Base-by-base conservation (phyloP, 2,329 filamentous ascomycete species). In the Didymella lethalis region DNA sequence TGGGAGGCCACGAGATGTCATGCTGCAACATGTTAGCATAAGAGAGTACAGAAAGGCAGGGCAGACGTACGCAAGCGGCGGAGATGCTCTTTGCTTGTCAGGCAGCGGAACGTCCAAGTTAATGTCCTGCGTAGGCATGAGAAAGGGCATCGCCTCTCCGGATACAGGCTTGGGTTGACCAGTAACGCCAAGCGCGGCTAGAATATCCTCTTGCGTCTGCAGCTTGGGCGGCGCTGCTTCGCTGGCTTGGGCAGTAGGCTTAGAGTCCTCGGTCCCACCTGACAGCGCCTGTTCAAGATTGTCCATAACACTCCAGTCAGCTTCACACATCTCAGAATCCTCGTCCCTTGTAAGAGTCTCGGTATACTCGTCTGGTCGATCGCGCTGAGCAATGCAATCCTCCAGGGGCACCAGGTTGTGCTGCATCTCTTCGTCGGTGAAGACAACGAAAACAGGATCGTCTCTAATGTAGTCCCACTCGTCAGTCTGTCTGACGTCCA, bases 371-470 rank as follows among this genome's bases (percentile, higher is more conserved):
- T 80, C 76, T 2, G 72, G 71, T 5, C 75, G 72, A 57, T 79
- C 72, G 45, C 79, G 77, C 49, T 78, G 74, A 10, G 73, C 65
- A 38, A 80, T 74, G 26, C 82, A 77, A 23, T 82, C 78, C 36
- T 79, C 74, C 44, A 83, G 61, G 3, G 79, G 71, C 34, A 84
- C 68, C 12, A 81, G 63, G 28, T 70, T 67, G 25, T 62, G 48
- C 6, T 76, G 69, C 55, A 76, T 75, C n/a, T 79, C 70, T 26
- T 79, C 70, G 2, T 68, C 71, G 1, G 75, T 71, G 49, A 84
- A 82, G 5, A 80, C 75, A 6, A 77, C 72, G 61, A 84, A 85
- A 16, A 83, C 79, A 2, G 82, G 78, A 56, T 84, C 83, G 51
- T 80, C 71, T 64, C 80, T 80, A 49, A 84, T 75, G n/a, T 76